These are phyloP conservation scores for Senna siamea DNA, from an alignment of 306 rosid species.

Conservation along the genomic window DNA sequence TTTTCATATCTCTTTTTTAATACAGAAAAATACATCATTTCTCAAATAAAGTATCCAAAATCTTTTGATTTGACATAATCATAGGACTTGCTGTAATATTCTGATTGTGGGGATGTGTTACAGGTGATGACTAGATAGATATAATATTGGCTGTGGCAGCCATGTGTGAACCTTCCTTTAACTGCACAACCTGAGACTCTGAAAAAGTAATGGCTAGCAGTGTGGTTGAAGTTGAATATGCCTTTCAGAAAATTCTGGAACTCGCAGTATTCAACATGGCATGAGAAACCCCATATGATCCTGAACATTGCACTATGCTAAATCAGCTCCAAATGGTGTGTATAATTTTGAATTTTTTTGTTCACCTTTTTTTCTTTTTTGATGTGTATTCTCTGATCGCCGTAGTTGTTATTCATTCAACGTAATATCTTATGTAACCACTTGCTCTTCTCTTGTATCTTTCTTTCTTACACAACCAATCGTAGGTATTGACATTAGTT, in stretches of 20 bases:
- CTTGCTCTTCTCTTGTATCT: too few relatives aligned
- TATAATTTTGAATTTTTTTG: constrained; percentile 36
- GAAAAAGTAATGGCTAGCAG: constrained; percentile 28
- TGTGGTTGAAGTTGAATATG: constrained; percentile 28
- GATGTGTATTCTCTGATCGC: constrained; percentile 30
- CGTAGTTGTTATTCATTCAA: constrained; percentile 43
- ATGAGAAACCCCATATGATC: constrained; percentile 32
- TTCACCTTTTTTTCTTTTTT: constrained; percentile 10
- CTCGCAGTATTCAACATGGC: constrained; percentile 29
- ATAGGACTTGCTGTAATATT: constrained; percentile 2
- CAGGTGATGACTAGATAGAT: constrained; percentile 48
- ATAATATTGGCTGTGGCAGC: constrained; percentile 20
- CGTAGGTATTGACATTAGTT: not conserved
- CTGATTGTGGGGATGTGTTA: constrained; percentile 40
- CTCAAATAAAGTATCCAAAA: too few relatives aligned
- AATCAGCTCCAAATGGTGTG: constrained; percentile 33
- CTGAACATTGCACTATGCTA: constrained; percentile 24
- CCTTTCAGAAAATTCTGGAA: constrained; percentile 19
- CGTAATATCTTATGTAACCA: constrained; percentile 20
- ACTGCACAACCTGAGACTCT: not conserved
- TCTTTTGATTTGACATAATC: constrained; percentile 11
- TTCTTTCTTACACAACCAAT: constrained; percentile 5
- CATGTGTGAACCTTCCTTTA: constrained; percentile 22
- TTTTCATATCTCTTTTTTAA: too few relatives aligned
- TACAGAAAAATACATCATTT: too few relatives aligned